Conservation (phyloP, 148 eudicot species). For the Dysphania ambrosioides region DNA sequence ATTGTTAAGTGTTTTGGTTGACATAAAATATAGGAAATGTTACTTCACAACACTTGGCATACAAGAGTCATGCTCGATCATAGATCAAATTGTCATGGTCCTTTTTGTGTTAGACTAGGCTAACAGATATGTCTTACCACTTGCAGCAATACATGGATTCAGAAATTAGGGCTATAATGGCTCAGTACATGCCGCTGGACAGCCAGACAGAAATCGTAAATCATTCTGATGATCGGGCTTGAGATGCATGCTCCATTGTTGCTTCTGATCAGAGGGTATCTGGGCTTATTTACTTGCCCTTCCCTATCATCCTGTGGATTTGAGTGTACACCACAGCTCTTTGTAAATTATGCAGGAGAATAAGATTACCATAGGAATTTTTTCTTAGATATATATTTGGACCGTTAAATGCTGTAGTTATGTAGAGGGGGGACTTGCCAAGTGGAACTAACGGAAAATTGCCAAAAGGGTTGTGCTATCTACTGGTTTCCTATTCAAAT, state of each 20-base stretch:
- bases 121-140: not conserved
- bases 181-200: conserved; percentile 94
- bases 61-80: too few relatives aligned
- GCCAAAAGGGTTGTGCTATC: conserved; percentile 11
- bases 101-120: not conserved
- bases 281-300: conserved; percentile 28
- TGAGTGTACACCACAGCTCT: conserved; percentile 25
- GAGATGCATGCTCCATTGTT: conserved; percentile 8
- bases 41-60: too few relatives aligned
- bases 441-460: conserved; percentile 15
- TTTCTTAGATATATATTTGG: conserved; percentile 18
- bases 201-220: conserved; percentile 66
- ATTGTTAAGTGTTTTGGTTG: too few relatives aligned
- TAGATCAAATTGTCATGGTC: not conserved
- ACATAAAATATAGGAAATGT: too few relatives aligned
- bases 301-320: conserved; percentile 28
- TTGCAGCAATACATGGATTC: conserved; percentile 91
- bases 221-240: conserved; percentile 60
- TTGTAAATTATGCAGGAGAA: conserved; percentile 32
- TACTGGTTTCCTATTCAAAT: not conserved
- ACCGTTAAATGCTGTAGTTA: conserved; percentile 25
- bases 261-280: conserved; percentile 12
- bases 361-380: conserved; percentile 21
- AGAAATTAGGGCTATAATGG: conserved; percentile 95
- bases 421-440: conserved; percentile 12